phyloP scores from a whole-genome alignment of 352 stramenopile genomes.

The Pythium coloratum region DNA sequence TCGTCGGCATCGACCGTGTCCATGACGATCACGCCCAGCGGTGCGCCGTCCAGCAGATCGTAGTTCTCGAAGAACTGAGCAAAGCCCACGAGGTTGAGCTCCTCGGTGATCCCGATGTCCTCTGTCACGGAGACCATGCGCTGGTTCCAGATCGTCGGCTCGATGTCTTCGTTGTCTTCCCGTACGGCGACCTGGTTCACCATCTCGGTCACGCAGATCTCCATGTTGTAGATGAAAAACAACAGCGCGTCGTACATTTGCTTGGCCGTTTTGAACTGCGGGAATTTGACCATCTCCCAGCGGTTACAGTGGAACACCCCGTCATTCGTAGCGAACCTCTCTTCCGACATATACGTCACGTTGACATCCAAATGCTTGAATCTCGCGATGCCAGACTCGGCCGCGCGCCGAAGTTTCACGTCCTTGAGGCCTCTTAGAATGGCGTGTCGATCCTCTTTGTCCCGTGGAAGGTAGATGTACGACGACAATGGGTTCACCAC shows the following conservation, averaged over 20 bases:
- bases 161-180: constrained; percentile 11
- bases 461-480: neutral
- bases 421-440: neutral
- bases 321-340: neutral
- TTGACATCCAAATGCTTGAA: neutral
- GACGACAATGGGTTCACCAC: neutral
- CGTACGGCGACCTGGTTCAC: constrained; percentile 44
- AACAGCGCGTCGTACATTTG: constrained; percentile 47
- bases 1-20: constrained; percentile 41
- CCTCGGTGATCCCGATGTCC: constrained; percentile 11
- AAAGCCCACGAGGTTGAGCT: constrained; percentile 22
- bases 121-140: constrained; percentile 32
- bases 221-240: constrained; percentile 41
- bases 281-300: constrained; percentile 43
- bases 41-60: constrained; percentile 8
- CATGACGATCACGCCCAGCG: constrained; percentile 30
- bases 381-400: neutral
- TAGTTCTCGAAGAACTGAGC: constrained; percentile 31
- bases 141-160: constrained; percentile 35
- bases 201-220: constrained; percentile 48
- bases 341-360: neutral
- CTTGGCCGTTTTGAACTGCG: constrained; percentile 32
- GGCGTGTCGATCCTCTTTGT: neutral
- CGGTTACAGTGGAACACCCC: constrained; percentile 1
- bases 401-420: neutral